These are phyloP conservation scores for Cornus suecica DNA, from an alignment of 148 eudicot species.

Conservation along the genomic window DNA sequence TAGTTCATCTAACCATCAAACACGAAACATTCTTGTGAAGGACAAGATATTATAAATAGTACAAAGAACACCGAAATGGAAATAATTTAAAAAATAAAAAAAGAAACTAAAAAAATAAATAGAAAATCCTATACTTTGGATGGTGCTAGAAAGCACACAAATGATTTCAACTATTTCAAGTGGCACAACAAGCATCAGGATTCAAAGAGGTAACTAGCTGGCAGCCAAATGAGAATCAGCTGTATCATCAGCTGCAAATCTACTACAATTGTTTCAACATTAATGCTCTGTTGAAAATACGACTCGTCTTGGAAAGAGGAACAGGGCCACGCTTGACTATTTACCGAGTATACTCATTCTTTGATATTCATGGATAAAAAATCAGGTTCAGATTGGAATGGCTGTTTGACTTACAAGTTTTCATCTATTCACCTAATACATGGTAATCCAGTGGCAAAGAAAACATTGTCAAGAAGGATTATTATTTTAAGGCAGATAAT, in stretches of 20 bases:
- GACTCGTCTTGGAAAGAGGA: no score
- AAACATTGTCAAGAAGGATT: not conserved
- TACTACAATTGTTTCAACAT: not conserved
- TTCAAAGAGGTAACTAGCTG: not conserved
- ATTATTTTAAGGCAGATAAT: not conserved
- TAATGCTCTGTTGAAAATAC: not conserved
- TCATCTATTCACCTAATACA: not conserved
- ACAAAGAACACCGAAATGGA: not conserved
- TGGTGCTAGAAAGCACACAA: not conserved
- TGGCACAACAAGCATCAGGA: not conserved
- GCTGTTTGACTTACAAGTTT: not conserved
- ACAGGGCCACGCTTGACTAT: no score
- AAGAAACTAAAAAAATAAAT: no score
- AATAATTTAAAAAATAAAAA: not conserved
- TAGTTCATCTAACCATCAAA: not conserved
- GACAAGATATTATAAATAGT: not conserved
- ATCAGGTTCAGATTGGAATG: not conserved
- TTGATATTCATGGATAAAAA: no score
- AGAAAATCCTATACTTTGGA: not conserved
- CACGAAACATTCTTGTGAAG: not conserved
- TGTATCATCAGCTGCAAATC: not conserved
- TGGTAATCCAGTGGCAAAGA: not conserved
- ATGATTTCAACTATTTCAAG: not conserved
- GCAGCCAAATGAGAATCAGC: not conserved
- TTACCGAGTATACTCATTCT: no score